Conservation (phyloP, 2,329 filamentous ascomycete species). For the Pseudogymnoascus sp. region DNA sequence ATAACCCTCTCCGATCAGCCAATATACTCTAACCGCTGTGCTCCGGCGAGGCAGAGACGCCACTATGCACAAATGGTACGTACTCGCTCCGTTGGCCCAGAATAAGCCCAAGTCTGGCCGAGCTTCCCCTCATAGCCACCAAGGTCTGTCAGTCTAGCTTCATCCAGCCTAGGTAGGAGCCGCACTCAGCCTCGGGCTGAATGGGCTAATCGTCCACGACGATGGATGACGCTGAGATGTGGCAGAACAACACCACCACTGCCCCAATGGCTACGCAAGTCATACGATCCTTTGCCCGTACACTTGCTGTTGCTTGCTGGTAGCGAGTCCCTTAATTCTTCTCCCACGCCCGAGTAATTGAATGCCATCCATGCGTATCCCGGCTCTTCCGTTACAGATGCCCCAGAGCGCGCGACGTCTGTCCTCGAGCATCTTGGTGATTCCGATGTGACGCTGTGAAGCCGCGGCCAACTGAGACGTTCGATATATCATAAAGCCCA, state of each 20-base stretch:
- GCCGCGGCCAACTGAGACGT: not conserved
- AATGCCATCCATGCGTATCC: slow-evolving; percentile 1
- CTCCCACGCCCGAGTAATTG: not conserved
- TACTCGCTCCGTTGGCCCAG: not conserved
- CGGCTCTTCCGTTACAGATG: not conserved
- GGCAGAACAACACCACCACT: slow-evolving; percentile 3
- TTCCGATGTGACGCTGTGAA: not conserved
- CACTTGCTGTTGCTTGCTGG: not conserved
- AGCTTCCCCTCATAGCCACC: not conserved
- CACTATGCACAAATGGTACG: not conserved
- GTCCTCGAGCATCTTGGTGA: not conserved
- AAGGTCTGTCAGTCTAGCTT: slow-evolving; percentile 8
- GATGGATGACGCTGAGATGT: slow-evolving; percentile 5
- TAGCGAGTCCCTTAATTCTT: slow-evolving; percentile 4
- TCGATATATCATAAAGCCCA: not conserved
- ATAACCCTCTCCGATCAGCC: no score
- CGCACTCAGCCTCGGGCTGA: slow-evolving; percentile 8
- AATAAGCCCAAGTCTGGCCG: slow-evolving; percentile 8
- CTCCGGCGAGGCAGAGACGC: slow-evolving; percentile 8
- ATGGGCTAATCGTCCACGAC: not conserved
- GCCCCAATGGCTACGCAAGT: slow-evolving; percentile 9
- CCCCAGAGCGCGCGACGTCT: not conserved
- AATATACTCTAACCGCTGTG: no score
- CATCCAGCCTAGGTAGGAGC: not conserved
- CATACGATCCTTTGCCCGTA: slow-evolving; percentile 1